Conservation (phyloP, 441 rosid genomes). For the Arabidopsis hybrid region DNA sequence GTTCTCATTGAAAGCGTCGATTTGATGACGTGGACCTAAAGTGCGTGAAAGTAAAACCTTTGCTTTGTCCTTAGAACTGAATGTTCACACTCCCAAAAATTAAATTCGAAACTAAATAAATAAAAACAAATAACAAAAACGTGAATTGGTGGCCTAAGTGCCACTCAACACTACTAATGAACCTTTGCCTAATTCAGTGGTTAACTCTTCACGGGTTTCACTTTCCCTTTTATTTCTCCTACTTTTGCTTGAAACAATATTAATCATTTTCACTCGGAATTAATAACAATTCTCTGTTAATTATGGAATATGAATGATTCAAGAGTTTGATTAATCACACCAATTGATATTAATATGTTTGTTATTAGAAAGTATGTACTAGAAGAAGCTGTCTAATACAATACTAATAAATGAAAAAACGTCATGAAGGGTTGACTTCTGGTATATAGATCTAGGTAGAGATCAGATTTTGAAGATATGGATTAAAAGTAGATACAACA, state of each 20-base stretch:
- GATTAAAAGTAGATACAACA: constrained; percentile 49
- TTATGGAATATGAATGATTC: constrained; percentile 36
- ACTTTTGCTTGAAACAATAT: constrained; percentile 23
- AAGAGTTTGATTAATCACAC: constrained; percentile 32
- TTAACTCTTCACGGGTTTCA: constrained; percentile 51
- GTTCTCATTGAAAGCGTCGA: constrained; percentile 37
- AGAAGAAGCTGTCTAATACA: constrained; percentile 42
- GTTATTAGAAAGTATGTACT: constrained; percentile 34
- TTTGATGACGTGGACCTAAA: constrained; percentile 46
- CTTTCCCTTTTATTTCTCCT: constrained; percentile 34
- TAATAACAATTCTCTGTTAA: constrained; percentile 16
- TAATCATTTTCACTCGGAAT: constrained; percentile 25
- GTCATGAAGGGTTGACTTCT: constrained; percentile 49
- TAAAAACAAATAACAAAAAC: constrained; percentile 29
- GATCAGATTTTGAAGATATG: constrained; percentile 41
- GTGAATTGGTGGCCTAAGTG: constrained; percentile 50
- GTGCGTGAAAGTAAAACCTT: constrained; percentile 49
- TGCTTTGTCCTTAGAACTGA: constrained; percentile 36
- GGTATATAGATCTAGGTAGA: constrained; percentile 42
- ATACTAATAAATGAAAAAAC: constrained; percentile 28
- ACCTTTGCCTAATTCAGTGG: constrained; percentile 51
- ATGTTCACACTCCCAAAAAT: constrained; percentile 36
- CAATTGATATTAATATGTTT: constrained; percentile 27
- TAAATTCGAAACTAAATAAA: neutral
- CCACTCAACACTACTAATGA: constrained; percentile 51